A percentile compares a stretch with the other conserved stretches of the same genome.
Evolutionary conservation across 2,329 filamentous ascomycete genomes (phyloP).

Genomic region (Fusarium gaditjirri): DNA sequence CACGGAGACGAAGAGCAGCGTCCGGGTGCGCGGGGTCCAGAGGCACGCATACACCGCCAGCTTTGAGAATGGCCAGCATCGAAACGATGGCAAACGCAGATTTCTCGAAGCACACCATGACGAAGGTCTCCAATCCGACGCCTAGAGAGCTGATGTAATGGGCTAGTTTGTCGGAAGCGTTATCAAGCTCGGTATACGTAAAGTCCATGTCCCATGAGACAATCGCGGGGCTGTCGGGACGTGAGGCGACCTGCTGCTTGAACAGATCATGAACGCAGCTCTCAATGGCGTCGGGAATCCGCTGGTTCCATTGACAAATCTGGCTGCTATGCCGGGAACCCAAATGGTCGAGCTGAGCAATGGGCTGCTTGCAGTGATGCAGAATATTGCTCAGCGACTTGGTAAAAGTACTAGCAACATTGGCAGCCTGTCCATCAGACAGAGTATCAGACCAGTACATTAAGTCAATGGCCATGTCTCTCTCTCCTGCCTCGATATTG

Average conservation of each 20-base stretch:
- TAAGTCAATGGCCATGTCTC: slow-evolving; percentile 34
- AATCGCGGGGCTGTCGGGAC: slow-evolving; percentile 18
- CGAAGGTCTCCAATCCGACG: slow-evolving; percentile 4
- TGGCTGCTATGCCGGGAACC: background rate
- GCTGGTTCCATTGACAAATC: slow-evolving; percentile 22
- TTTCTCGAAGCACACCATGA: slow-evolving; percentile 33
- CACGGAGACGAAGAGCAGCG: slow-evolving; percentile 18
- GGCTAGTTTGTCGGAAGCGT: slow-evolving; percentile 24
- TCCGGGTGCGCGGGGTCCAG: slow-evolving; percentile 37
- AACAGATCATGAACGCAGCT: slow-evolving; percentile 29
- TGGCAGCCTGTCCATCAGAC: slow-evolving; percentile 30
- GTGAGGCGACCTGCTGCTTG: background rate
- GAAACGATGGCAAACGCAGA: slow-evolving; percentile 25
- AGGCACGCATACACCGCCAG: slow-evolving; percentile 27
- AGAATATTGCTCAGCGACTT: slow-evolving; percentile 35
- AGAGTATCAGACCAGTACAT: slow-evolving; percentile 41
- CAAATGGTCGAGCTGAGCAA: slow-evolving; percentile 25
- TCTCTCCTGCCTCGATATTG: slow-evolving; percentile 35
- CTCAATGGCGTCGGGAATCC: slow-evolving; percentile 12
- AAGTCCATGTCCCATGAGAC: slow-evolving; percentile 31
- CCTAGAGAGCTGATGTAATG: slow-evolving; percentile 5
- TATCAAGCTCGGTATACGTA: slow-evolving; percentile 34
- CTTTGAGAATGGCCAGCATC: slow-evolving; percentile 33
- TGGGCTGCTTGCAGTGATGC: background rate
- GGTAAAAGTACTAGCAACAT: slow-evolving; percentile 32